These are phyloP conservation scores for Xylaria arbuscula DNA, from an alignment of 2,329 filamentous ascomycete species.

Conservation along the genomic window DNA sequence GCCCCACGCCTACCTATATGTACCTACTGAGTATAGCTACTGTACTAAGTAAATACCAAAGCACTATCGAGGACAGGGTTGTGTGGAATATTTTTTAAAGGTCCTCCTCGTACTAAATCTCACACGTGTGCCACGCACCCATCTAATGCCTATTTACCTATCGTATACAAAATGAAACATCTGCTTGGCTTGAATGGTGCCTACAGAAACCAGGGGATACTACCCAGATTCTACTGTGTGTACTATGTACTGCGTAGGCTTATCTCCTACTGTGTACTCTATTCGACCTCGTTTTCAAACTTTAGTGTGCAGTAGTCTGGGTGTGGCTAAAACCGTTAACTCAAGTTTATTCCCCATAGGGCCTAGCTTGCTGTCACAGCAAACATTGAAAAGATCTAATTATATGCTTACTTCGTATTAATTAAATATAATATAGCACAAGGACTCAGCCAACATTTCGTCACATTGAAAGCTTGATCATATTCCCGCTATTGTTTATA, in stretches of 20 bases:
- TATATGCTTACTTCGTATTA: not conserved
- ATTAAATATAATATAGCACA: not conserved
- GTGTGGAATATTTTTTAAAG: not conserved
- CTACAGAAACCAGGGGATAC: no score
- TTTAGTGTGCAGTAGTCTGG: not conserved
- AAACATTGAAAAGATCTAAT: not conserved
- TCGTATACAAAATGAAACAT: not conserved
- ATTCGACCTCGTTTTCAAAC: not conserved
- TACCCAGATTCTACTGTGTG: no score
- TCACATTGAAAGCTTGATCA: not conserved
- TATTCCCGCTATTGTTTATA: not conserved
- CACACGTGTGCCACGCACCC: not conserved
- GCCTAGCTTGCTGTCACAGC: not conserved
- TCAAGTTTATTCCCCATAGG: not conserved
- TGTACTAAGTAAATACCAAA: not conserved
- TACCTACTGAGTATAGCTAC: not conserved
- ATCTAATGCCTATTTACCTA: not conserved
- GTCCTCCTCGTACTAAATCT: not conserved
- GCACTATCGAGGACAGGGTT: no score
- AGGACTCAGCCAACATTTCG: not conserved
- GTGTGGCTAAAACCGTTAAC: constrained; percentile 5
- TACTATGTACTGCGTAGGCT: no score
- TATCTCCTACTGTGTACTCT: not conserved
- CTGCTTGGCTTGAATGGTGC: not conserved
- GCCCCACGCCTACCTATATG: constrained; percentile 16